Conservation (phyloP, 768 basidiomycete species). For the Stropharia rugosoannulata region DNA sequence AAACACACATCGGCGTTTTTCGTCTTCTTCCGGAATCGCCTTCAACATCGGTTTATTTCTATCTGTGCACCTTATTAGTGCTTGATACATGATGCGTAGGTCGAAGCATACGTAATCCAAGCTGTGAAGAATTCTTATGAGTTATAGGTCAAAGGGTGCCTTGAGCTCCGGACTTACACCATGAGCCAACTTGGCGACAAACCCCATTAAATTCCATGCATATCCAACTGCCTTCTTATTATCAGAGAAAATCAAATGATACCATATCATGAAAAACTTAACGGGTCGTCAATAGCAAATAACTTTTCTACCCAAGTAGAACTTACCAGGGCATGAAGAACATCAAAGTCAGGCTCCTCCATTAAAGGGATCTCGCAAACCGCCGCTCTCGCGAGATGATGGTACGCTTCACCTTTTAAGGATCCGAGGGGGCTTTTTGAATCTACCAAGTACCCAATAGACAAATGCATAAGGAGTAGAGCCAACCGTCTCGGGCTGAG, state of each 20-base stretch:
- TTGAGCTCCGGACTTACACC: slow-evolving; percentile 45
- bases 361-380: slow-evolving; percentile 74
- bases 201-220: slow-evolving; percentile 77
- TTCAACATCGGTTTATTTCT: slow-evolving; percentile 64
- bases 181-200: slow-evolving; percentile 71
- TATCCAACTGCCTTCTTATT: slow-evolving; percentile 72
- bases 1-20: slow-evolving; percentile 66
- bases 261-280: slow-evolving; percentile 71
- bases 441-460: slow-evolving; percentile 71
- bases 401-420: slow-evolving; percentile 62
- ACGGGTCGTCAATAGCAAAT: slow-evolving; percentile 2
- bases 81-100: slow-evolving; percentile 5
- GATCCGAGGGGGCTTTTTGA: slow-evolving; percentile 53
- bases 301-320: background rate
- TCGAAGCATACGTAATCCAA: slow-evolving; percentile 61
- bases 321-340: slow-evolving; percentile 62
- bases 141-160: background rate
- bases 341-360: slow-evolving; percentile 74
- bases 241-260: slow-evolving; percentile 71
- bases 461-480: slow-evolving; percentile 68
- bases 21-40: slow-evolving; percentile 70
- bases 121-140: slow-evolving; percentile 32
- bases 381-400: slow-evolving; percentile 64
- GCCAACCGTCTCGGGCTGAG: slow-evolving; percentile 67
- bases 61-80: slow-evolving; percentile 40